Conservation (phyloP, 139 green algal genomes). For the Picochlorum sp. region DNA sequence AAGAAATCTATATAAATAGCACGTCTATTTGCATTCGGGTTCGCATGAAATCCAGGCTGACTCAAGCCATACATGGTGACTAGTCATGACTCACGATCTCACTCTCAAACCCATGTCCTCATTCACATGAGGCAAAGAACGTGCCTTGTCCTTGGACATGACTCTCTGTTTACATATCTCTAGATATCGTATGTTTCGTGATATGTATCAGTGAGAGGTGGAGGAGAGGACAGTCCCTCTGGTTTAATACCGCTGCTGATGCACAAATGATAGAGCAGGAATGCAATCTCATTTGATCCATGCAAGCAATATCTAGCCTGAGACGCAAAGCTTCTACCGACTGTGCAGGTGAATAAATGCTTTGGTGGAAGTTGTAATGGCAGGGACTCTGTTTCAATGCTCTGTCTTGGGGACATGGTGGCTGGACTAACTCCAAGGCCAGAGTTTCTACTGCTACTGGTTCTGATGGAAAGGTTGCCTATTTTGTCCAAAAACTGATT, state of each 20-base stretch:
- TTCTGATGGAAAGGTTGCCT: constrained; percentile 9
- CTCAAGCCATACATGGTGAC: too few species aligned
- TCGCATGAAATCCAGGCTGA: too few species aligned
- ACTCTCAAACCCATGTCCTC: too few species aligned
- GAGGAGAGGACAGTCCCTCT: not conserved
- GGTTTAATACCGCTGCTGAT: constrained; percentile 8
- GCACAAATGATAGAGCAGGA: constrained; percentile 41
- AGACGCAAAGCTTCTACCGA: constrained; percentile 44
- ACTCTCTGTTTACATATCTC: too few species aligned
- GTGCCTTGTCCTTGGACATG: too few species aligned
- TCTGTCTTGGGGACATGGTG: constrained; percentile 10
- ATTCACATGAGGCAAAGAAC: too few species aligned
- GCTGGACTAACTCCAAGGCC: constrained; percentile 14
- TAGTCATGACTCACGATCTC: too few species aligned
- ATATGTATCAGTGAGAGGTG: not conserved
- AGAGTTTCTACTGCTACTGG: not conserved
- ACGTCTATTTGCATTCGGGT: too few species aligned
- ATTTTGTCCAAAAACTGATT: constrained; percentile 3
- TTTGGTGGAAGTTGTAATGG: constrained; percentile 57
- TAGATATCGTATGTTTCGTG: not conserved
- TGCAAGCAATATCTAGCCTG: constrained; percentile 33
- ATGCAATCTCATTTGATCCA: constrained; percentile 39
- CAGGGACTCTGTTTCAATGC: constrained; percentile 1
- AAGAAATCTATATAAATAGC: too few species aligned
- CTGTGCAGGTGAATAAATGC: constrained; percentile 79